Base-by-base conservation (phyloP, 768 basidiomycete species). In the Chalciporus piperatus region DNA sequence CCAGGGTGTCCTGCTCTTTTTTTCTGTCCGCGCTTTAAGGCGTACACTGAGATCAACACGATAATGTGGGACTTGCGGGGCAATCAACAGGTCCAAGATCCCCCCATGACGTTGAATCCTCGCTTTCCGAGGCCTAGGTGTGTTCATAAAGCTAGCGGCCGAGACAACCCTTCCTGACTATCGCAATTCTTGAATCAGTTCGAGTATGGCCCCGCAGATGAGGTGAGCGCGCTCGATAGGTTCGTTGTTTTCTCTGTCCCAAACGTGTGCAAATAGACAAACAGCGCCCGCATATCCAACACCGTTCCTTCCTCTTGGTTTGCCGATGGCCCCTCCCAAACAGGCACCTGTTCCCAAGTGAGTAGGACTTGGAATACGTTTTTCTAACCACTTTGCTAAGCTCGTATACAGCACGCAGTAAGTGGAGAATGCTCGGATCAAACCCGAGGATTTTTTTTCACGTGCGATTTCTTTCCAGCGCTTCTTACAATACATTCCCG, bases 41-140 rank as follows among this genome's bases (percentile, higher is more conserved):
- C 67, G 40, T 70, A 70, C 22, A 70, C 62, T 6, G 63, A 70
- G 38, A 51, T 69, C n/a, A 67, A 69, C 25, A 20, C 64, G 19
- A 55, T 45, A 58, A 59, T 46, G 67, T 70, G 65, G 67, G 69
- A 69, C 27, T 3, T 54, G 45, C 57, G 59, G 5, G 67, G 58
- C 2, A 55, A 58, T 19, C 9, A 53, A 30, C 35, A 47, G 30
- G 38, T 45, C 11, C 56, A 58, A 48, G 56, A 61, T 35, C 52
- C 45, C 16, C 37, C 35, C 10, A 50, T 3, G 30, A 51, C 62
- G 3, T 47, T 67, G 4, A 41, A 32, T 43, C 50, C 56, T 13
- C 51, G 38, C 30, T 60, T 57, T 45, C 56, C 62, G 11, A 40
- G 41, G 13, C 27, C 50, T 2, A 58, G 48, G 67, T 69, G 25